These are phyloP conservation scores for Fusarium praegraminearum DNA, from an alignment of 2,329 filamentous ascomycete genomes.

Conservation along the genomic window DNA sequence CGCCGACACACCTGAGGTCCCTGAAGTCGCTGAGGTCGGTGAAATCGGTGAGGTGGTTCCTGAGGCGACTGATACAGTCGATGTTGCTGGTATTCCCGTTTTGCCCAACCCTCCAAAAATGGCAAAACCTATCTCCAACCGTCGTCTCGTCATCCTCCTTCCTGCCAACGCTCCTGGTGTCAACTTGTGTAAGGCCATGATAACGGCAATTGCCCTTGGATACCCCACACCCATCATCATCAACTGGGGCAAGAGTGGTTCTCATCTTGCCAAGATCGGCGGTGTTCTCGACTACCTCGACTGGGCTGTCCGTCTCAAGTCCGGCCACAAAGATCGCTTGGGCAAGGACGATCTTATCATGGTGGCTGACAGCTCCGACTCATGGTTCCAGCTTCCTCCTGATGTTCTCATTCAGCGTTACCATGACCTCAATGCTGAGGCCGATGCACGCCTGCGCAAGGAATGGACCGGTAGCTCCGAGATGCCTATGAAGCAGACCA, in stretches of 20 bases:
- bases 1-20: not conserved
- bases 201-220: slow-evolving; percentile 44
- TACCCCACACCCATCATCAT: slow-evolving; percentile 48
- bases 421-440: slow-evolving; percentile 34
- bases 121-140: slow-evolving; percentile 10
- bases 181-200: slow-evolving; percentile 47
- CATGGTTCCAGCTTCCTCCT: slow-evolving; percentile 50
- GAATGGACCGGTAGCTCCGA: slow-evolving; percentile 18
- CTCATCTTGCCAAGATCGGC: slow-evolving; percentile 47
- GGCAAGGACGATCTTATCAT: slow-evolving; percentile 46
- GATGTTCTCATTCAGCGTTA: slow-evolving; percentile 47
- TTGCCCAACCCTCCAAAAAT: not conserved
- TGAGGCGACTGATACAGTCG: not conserved
- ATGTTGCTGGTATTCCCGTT: slow-evolving; percentile 1
- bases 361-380: slow-evolving; percentile 46
- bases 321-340: slow-evolving; percentile 21
- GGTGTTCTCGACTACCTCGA: slow-evolving; percentile 48
- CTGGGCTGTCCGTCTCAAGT: slow-evolving; percentile 12
- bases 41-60: not conserved
- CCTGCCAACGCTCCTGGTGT: slow-evolving; percentile 38
- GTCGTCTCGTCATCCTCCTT: slow-evolving; percentile 38
- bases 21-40: not conserved
- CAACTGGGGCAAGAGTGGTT: slow-evolving; percentile 46
- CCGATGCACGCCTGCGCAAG: slow-evolving; percentile 30
- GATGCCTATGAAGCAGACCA: slow-evolving; percentile 44